Conservation (phyloP, 164 flowering plant species). For the Kalanchoe fedtschenkoi region DNA sequence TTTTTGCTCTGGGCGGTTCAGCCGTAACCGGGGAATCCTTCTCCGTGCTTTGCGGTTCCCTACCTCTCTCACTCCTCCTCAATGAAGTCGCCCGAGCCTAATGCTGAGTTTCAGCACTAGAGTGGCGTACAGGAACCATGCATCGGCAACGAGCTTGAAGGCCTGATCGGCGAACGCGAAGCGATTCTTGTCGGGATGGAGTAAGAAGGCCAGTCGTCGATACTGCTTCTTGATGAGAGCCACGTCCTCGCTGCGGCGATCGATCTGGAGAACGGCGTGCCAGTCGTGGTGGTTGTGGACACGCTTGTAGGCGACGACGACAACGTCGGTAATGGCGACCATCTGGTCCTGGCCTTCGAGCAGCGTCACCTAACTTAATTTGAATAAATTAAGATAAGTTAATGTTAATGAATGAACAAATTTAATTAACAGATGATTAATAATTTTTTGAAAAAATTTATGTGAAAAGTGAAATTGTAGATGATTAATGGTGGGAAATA, state of each 20-base stretch:
- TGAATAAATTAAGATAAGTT: conserved; percentile 34
- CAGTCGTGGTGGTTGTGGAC: conserved; percentile 60
- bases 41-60: neutral
- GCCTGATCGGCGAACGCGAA: conserved; percentile 52
- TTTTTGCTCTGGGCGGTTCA: neutral
- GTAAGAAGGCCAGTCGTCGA: conserved; percentile 44
- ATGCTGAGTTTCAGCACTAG: neutral
- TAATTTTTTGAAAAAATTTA: too few relatives aligned
- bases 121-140: conserved; percentile 32
- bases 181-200: conserved; percentile 73
- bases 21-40: neutral
- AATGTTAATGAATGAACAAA: conserved; percentile 52
- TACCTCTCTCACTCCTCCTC: neutral
- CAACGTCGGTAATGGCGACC: too few relatives aligned
- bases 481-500: too few relatives aligned
- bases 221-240: conserved; percentile 52
- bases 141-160: conserved; percentile 64
- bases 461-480: too few relatives aligned
- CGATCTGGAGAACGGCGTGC: conserved; percentile 63
- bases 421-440: too few relatives aligned
- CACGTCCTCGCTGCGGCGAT: conserved; percentile 30
- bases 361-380: conserved; percentile 48
- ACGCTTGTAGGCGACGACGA: conserved; percentile 54
- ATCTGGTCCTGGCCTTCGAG: conserved; percentile 60
- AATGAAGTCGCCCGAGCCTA: neutral